phyloP scores from a whole-genome alignment of 2,329 filamentous ascomycete genomes.

The Dactylonectria macrodidyma region DNA sequence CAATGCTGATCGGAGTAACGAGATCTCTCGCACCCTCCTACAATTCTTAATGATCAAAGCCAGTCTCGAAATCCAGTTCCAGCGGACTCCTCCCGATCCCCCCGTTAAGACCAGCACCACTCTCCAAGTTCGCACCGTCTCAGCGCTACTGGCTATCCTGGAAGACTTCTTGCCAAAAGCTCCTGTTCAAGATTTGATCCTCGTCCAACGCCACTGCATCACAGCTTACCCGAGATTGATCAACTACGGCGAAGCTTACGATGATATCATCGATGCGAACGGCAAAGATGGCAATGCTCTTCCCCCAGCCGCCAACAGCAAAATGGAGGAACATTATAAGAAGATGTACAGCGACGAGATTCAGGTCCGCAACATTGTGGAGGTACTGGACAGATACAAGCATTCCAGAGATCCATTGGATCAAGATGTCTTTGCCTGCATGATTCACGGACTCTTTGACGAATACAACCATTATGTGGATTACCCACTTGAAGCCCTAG shows the following conservation, averaged over 20 bases:
- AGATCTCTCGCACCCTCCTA: constrained; percentile 79
- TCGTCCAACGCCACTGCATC: constrained; percentile 89
- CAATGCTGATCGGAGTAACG: constrained; percentile 75
- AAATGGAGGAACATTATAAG: constrained; percentile 98
- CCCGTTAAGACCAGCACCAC: constrained; percentile 76
- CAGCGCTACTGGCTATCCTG: constrained; percentile 83
- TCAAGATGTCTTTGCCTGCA: constrained; percentile 96
- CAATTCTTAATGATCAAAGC: constrained; percentile 91
- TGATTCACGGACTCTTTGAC: constrained; percentile 98
- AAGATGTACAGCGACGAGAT: constrained; percentile 96
- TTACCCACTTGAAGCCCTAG: constrained; percentile 95
- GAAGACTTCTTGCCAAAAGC: constrained; percentile 76
- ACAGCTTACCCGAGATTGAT: constrained; percentile 94
- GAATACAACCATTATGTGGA: constrained; percentile 96
- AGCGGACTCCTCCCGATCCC: constrained; percentile 75
- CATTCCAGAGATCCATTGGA: constrained; percentile 86
- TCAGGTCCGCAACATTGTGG: constrained; percentile 87
- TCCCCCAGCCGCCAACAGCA: constrained; percentile 82
- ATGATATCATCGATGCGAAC: constrained; percentile 91
- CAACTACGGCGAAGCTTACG: constrained; percentile 94
- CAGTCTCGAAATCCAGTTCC: constrained; percentile 81
- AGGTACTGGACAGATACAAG: constrained; percentile 89
- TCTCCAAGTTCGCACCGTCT: constrained; percentile 88
- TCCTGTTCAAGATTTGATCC: constrained; percentile 78
- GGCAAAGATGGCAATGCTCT: constrained; percentile 86